Base-by-base conservation (phyloP, 2,329 filamentous ascomycete species). In the Ophiostoma novo-ulmi region DNA sequence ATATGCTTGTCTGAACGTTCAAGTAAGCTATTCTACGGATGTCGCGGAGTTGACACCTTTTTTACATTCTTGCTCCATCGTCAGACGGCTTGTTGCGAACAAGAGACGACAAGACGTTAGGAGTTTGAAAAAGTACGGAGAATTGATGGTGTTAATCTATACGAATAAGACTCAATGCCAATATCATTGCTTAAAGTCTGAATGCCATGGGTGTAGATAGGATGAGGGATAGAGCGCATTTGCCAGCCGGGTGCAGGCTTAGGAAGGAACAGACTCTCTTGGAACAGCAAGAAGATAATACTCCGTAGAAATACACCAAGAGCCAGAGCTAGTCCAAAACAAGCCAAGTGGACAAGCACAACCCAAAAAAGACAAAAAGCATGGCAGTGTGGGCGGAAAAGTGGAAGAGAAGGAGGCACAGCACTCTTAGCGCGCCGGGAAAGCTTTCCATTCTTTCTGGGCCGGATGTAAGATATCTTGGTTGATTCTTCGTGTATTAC, bases 341-440 rank as follows among this genome's bases (percentile, higher is more conserved):
- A 26, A 55, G 48, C 48, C 48, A 55, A 55, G 44, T 48, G 44
- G 48, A 13, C 48, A 55, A 55, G 48, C 48, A 55, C 52, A 26
- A 58, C 52, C 22, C 13, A 35, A 35, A 55, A 55, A 55, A 55
- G 48, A 14, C 52, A 58, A 22, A 35, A 63, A 36, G 58, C 58
- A 35, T 63, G 58, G 58, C 26, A 63, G 26, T 31, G 58, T 63
- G 58, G 58, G 58, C 26, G 11, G 22, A 63, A 63, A 58, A 58
- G 52, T 31, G 52, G 52, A 58, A 58, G 52, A 58, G 52, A 58
- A 63, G 58, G 58, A 63, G 58, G 58, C 58, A 63, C 58, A 63
- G 58, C 58, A 63, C 58, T 31, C 13, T 63, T 63, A 63, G 58
- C 58, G 58, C 58, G 58, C 26, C 58, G 58, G 58, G 58, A 63